Evolutionary conservation across 768 basidiomycete species (phyloP).

Genomic region (Kwoniella dendrophila): DNA sequence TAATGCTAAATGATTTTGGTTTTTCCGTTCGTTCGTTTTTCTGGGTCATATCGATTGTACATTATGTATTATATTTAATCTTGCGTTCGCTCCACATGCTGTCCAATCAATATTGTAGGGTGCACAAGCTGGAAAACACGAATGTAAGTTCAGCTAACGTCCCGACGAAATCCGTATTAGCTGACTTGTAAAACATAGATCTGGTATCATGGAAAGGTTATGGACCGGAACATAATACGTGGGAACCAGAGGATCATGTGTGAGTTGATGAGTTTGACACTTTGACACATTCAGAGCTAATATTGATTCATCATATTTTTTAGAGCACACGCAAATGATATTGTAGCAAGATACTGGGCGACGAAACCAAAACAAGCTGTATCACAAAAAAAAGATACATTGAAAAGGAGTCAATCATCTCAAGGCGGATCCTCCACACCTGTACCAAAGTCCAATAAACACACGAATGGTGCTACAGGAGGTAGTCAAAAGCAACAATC

Average conservation of each 20-base stretch:
- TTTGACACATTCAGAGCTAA: too few relatives aligned
- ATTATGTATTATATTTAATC: too few relatives aligned
- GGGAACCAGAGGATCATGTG: conserved; percentile 54
- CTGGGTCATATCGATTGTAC: too few relatives aligned
- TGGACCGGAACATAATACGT: conserved; percentile 51
- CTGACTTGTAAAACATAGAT: conserved; percentile 26
- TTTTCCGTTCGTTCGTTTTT: too few relatives aligned
- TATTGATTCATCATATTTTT: neutral
- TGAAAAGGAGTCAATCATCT: conserved; percentile 23
- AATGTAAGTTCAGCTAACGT: conserved; percentile 39
- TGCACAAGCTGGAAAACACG: conserved; percentile 20
- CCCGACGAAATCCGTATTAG: neutral
- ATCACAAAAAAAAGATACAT: conserved; percentile 1
- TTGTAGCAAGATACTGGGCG: conserved; percentile 48
- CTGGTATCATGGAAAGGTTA: conserved; percentile 55
- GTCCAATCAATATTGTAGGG: conserved; percentile 6
- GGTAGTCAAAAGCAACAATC: conserved; percentile 23
- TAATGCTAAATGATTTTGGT: too few relatives aligned
- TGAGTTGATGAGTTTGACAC: conserved; percentile 11
- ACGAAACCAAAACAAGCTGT: conserved; percentile 33
- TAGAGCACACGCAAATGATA: conserved; percentile 38
- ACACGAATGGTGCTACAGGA: too few relatives aligned
- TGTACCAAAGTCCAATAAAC: conserved; percentile 22
- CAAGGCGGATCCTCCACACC: conserved; percentile 12
- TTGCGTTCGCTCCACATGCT: too few relatives aligned